Evolutionary conservation across 148 eudicot genomes (phyloP).

Genomic region (Vaccinium myrtillus): DNA sequence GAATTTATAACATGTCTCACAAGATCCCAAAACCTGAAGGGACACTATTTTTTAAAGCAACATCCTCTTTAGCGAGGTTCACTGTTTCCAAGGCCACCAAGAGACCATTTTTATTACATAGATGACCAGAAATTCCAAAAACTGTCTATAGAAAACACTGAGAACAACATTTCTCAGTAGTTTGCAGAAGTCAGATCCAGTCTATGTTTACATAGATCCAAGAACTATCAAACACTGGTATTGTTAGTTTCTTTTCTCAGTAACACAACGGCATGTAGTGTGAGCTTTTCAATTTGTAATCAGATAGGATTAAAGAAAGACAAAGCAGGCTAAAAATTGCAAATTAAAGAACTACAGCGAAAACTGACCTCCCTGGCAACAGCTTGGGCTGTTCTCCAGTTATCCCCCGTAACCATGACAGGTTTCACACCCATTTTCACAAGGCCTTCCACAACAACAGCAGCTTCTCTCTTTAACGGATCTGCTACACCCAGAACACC

Average conservation of each 20-base stretch:
- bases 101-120: background rate
- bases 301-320: background rate
- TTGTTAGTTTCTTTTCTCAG: background rate
- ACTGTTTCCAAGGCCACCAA: background rate
- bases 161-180: background rate
- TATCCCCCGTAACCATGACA: constrained; percentile 98
- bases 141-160: background rate
- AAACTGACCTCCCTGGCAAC: constrained; percentile 85
- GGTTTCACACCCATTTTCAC: constrained; percentile 84
- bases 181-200: background rate
- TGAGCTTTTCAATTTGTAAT: background rate
- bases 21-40: background rate
- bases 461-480: constrained; percentile 95
- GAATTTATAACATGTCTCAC: background rate
- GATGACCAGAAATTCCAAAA: background rate
- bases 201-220: background rate
- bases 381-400: constrained; percentile 88
- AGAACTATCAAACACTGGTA: background rate
- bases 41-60: background rate
- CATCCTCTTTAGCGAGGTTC: background rate
- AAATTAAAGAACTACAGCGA: background rate
- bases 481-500: constrained; percentile 93
- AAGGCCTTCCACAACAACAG: constrained; percentile 90
- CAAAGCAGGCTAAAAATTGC: background rate
- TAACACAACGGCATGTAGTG: background rate